These are phyloP conservation scores for Erodium trifolium DNA, from an alignment of 441 rosid species.

Conservation along the genomic window DNA sequence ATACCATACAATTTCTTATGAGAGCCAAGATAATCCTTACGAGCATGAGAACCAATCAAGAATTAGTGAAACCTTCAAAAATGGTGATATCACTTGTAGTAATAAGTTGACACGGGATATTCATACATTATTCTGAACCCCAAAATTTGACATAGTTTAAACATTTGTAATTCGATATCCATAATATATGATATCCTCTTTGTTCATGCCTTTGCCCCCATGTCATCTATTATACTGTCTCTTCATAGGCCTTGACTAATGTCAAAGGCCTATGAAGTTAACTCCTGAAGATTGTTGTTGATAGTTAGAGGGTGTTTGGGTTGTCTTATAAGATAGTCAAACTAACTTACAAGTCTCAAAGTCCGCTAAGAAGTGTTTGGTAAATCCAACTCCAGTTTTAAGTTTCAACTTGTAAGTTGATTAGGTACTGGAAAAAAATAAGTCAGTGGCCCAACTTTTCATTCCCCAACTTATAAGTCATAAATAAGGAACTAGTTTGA, in stretches of 20 bases:
- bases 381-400: no score
- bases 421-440: neutral
- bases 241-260: neutral
- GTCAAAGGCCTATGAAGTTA: neutral
- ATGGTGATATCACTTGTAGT: no score
- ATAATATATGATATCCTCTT: neutral
- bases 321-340: neutral
- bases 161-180: neutral
- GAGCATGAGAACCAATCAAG: neutral
- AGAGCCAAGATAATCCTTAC: neutral
- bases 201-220: neutral
- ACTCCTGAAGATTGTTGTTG: neutral
- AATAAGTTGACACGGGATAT: neutral
- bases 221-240: neutral
- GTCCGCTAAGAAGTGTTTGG: neutral
- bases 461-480: no score
- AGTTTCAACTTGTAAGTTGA: neutral
- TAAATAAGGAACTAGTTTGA: no score
- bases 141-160: neutral
- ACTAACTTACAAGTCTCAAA: neutral
- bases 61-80: neutral
- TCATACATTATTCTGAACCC: neutral
- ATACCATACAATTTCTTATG: neutral
- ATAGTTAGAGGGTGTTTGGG: neutral
- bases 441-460: no score